A percentile compares a stretch with the other conserved stretches of the same genome.
These are phyloP conservation scores for Stagonosporopsis tanaceti DNA, from an alignment of 2,329 filamentous ascomycete genomes.

Conservation along the genomic window DNA sequence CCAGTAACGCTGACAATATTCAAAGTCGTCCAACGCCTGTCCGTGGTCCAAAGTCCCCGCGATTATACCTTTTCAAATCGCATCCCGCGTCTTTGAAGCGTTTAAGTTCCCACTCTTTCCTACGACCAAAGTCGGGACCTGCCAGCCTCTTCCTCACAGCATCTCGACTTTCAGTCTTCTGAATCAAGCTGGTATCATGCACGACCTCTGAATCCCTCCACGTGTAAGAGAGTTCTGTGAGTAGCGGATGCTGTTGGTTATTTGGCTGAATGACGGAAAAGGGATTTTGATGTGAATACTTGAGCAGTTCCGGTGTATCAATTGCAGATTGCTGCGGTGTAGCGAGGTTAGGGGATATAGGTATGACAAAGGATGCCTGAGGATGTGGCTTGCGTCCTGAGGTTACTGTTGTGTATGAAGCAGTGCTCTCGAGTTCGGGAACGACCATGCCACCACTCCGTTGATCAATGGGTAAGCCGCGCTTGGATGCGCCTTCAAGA, in stretches of 20 bases:
- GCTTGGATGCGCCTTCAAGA: constrained; percentile 32
- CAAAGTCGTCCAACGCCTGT: constrained; percentile 45
- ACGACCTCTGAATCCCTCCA: constrained; percentile 41
- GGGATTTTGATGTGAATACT: constrained; percentile 39
- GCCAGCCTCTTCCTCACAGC: constrained; percentile 39
- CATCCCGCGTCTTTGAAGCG: constrained; percentile 43
- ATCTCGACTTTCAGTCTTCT: constrained; percentile 25
- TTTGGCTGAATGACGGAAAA: constrained; percentile 39
- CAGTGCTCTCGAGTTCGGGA: constrained; percentile 25
- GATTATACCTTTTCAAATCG: constrained; percentile 47
- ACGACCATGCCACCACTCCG: constrained; percentile 15
- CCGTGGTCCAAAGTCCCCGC: constrained; percentile 48
- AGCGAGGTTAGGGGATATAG: constrained; percentile 25
- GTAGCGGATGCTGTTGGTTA: constrained; percentile 33
- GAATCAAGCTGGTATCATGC: constrained; percentile 30
- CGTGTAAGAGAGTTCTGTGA: constrained; percentile 42
- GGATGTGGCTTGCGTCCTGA: constrained; percentile 28
- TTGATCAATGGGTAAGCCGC: constrained; percentile 19
- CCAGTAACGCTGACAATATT: not conserved
- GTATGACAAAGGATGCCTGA: constrained; percentile 31
- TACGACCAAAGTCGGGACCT: constrained; percentile 36
- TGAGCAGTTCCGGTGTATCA: constrained; percentile 34
- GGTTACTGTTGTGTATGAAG: constrained; percentile 37
- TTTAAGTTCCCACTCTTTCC: constrained; percentile 45
- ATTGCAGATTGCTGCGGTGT: constrained; percentile 12